These are phyloP conservation scores for Scheffersomyces lignicola DNA, from an alignment of 1,139 yeast species.

Conservation along the genomic window DNA sequence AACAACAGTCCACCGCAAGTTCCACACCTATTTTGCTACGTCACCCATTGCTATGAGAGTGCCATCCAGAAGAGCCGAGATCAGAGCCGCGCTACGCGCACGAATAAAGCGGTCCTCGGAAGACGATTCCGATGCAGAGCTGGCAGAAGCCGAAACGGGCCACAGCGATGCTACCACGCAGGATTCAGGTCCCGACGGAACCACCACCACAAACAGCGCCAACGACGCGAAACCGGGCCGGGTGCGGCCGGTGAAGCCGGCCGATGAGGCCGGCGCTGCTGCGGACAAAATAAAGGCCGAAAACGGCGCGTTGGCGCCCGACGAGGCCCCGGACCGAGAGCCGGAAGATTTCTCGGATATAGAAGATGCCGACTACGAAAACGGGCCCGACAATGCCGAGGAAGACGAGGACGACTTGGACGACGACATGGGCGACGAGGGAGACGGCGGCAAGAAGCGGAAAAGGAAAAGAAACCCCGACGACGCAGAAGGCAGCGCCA, in stretches of 20 bases:
- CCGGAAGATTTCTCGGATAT: conserved; percentile 9
- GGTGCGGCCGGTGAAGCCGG: too few species aligned
- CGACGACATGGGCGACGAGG: conserved; percentile 2
- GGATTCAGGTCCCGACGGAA: too few species aligned
- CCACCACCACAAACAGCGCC: too few species aligned
- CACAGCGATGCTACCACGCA: too few species aligned
- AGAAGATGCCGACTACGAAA: conserved; percentile 9
- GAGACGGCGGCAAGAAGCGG: background rate
- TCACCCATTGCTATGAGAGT: conserved; percentile 1
- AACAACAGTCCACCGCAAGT: too few species aligned
- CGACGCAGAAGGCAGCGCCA: conserved; percentile 2
- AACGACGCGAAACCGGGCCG: too few species aligned
- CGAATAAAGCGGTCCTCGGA: conserved; percentile 2
- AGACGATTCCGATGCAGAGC: conserved; percentile 3
- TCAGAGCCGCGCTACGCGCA: conserved; percentile 3
- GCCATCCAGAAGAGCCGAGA: conserved; percentile 4
- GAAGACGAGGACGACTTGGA: conserved; percentile 1
- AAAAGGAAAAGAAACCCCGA: background rate
- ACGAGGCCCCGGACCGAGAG: conserved; percentile 12
- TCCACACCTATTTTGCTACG: too few species aligned
- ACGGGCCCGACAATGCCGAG: conserved; percentile 10
- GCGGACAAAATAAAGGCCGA: conserved; percentile 1
- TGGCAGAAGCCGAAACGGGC: too few species aligned
- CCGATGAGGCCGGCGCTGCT: conserved; percentile 3
- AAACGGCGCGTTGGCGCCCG: conserved; percentile 3